Percentiles rank a stretch among this genome's conserved stretches.
These are phyloP conservation scores for Roridomyces roridus DNA, from an alignment of 768 basidiomycete species.

Conservation along the genomic window DNA sequence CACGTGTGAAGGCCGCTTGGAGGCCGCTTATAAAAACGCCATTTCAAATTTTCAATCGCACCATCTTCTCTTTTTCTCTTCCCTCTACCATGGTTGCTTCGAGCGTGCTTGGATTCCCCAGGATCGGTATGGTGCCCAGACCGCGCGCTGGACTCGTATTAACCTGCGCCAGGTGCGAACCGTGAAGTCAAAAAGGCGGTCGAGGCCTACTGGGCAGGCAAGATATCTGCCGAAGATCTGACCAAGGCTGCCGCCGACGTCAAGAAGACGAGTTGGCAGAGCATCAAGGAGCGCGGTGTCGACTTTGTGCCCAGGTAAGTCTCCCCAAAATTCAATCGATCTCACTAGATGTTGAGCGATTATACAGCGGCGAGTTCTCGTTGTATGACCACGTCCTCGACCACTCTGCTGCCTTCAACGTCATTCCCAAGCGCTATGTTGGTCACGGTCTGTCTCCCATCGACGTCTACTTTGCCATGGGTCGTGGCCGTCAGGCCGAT, in stretches of 20 bases:
- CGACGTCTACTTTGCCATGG: slow-evolving; percentile 99
- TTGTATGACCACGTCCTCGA: slow-evolving; percentile 99
- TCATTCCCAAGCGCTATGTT: slow-evolving; percentile 92
- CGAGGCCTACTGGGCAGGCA: slow-evolving; percentile 98
- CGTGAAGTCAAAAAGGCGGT: slow-evolving; percentile 98
- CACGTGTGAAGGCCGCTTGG: no score
- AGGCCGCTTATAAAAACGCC: no score
- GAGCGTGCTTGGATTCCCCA: slow-evolving; percentile 91
- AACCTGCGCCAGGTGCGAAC: slow-evolving; percentile 69
- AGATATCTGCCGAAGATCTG: slow-evolving; percentile 86
- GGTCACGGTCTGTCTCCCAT: slow-evolving; percentile 86
- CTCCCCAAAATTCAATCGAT: slow-evolving; percentile 26
- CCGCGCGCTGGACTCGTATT: background rate
- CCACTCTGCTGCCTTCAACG: slow-evolving; percentile 95
- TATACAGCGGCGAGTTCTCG: slow-evolving; percentile 91
- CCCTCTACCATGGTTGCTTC: slow-evolving; percentile 70
- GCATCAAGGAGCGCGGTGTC: slow-evolving; percentile 84
- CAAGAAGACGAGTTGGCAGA: slow-evolving; percentile 88
- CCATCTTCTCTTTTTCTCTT: slow-evolving; percentile 35
- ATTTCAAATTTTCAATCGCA: slow-evolving; percentile 31
- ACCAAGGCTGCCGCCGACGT: slow-evolving; percentile 87
- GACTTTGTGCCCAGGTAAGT: slow-evolving; percentile 91
- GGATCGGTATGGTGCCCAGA: slow-evolving; percentile 66
- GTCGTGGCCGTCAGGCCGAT: slow-evolving; percentile 94
- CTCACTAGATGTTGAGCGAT: slow-evolving; percentile 25